Base-by-base conservation (phyloP, 768 basidiomycete genomes). In the Leucocoprinus leucothites region DNA sequence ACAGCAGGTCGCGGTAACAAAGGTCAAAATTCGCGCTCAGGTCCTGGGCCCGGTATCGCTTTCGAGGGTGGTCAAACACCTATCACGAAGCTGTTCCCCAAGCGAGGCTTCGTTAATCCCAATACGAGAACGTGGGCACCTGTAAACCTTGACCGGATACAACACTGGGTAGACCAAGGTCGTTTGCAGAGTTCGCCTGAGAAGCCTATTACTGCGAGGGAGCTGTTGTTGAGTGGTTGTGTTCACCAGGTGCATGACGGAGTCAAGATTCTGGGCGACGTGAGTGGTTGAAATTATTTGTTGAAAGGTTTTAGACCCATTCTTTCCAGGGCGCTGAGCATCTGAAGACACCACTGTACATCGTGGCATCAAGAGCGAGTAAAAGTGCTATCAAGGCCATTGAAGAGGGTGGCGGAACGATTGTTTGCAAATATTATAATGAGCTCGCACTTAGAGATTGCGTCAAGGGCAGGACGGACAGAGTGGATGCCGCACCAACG, bases 1-100 rank as follows among this genome's bases (percentile, higher is more conserved):
- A 98, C 96, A 1, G 88, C 95, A 9, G 93, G 93, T 60, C 82
- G 93, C 53, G 97, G 97, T 72, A 82, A 91, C 70, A 99, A 99
- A 63, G 97, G 97, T 62, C 94, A 96, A 71, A 95, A 94, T 57
- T 87, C 97, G 35, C 85, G 96, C 58, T 84, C 92, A 3, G 95
- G 95, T 1, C 85, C 87, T 56, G 91, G 93, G 3, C 89, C 92
- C 26, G 82, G 80, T 61, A 78, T 83, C 24, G 87, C 91, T 5
- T 99, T 98, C 60, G 97, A 98, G 70, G 97, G 97, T 66, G 97
- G 97, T 59, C 96, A 98, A 69, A 98, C 96, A 3, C 91, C 96
- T 13, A 84, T 98, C 51, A 87, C 90, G 4, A 86, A 92, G 59
- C 75, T 86, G 42, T 90, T 95, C 65, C 97, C 97, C 4, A 99